Base-by-base conservation (phyloP, 495 filamentous ascomycete genomes). In the Penicillium coffeae region DNA sequence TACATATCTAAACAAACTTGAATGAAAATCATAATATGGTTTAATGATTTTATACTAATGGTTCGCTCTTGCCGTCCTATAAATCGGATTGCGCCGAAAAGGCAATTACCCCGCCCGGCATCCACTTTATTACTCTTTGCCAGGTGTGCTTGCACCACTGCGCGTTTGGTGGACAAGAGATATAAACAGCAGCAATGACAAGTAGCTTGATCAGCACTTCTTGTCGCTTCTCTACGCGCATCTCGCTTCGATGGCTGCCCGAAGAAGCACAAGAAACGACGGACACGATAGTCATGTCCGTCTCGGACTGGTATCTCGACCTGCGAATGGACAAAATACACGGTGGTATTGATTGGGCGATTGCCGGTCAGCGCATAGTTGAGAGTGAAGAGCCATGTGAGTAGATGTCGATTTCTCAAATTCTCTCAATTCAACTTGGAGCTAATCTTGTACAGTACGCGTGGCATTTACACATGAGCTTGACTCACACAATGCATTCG, bases 261-360 rank as follows among this genome's bases (percentile, higher is more conserved):
- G 65, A 67, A 21, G 53, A 65, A 2, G 46, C 68, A 3, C 63
- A 60, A 35, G 71, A 74, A 48, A 69, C 60, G 20, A 74, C 70
- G 21, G 70, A 74, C 27, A 74, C 71, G 21, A 55, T 72, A n/a
- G 70, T 73, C 47, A 61, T 74, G 53, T 69, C 70, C 21, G 69
- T 74, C 0, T 63, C 59, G 8, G 65, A 65, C 46, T 74, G 70
- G 69, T 73, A 71, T 35, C 63, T 74, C 1, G 70, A 74, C 48
- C 48, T 74, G 8, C 66, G 71, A 35, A 65, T 74, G 33, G 65
- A 70, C 39, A 63, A 59, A 19, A n/a, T 38, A 16, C 58, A 63
- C 0, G 51, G 51, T 3, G 36, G 45, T 2, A 65, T 73, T 20
- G 68, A 71, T 62, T 73, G 70, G 70, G 70, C 68, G 1, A 71